These are phyloP conservation scores for Botrytis tulipae DNA, from an alignment of 2,329 filamentous ascomycete genomes.

Conservation along the genomic window DNA sequence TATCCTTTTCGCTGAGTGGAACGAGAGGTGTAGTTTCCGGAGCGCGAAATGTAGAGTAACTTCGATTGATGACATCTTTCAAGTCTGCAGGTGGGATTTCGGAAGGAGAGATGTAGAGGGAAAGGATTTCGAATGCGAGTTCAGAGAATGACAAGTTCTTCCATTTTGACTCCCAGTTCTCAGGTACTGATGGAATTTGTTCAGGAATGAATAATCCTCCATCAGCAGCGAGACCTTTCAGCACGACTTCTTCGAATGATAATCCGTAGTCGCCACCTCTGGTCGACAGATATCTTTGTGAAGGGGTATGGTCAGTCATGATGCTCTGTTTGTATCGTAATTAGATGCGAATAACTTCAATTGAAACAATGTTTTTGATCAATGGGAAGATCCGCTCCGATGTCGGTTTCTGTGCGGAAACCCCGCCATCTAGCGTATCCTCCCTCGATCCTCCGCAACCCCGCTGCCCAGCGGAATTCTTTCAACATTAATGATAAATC, in stretches of 20 bases:
- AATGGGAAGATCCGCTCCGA: conserved; percentile 1
- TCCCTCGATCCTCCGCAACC: no score
- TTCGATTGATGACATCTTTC: conserved; percentile 76
- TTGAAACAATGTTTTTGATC: background rate
- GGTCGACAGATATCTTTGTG: conserved; percentile 62
- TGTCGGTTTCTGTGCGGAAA: background rate
- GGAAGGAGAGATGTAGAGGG: conserved; percentile 77
- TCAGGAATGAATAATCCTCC: conserved; percentile 89
- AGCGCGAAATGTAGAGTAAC: conserved; percentile 85
- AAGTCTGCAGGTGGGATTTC: conserved; percentile 83
- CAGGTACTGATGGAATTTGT: conserved; percentile 65
- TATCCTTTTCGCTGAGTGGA: conserved; percentile 66
- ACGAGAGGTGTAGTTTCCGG: conserved; percentile 76
- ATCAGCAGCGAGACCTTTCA: conserved; percentile 84
- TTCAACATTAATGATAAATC: background rate
- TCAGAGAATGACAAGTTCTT: conserved; percentile 75
- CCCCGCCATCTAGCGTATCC: conserved; percentile 7
- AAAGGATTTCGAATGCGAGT: conserved; percentile 80
- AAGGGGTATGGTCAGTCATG: conserved; percentile 44
- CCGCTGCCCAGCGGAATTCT: background rate
- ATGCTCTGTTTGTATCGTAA: background rate
- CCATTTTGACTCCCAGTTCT: conserved; percentile 69
- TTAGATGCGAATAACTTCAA: conserved; percentile 7
- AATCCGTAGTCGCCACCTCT: conserved; percentile 64
- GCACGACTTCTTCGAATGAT: conserved; percentile 86